Base-by-base conservation (phyloP, 192 early-diverging fungal species). In the Gryganskiella cystojenkinii region DNA sequence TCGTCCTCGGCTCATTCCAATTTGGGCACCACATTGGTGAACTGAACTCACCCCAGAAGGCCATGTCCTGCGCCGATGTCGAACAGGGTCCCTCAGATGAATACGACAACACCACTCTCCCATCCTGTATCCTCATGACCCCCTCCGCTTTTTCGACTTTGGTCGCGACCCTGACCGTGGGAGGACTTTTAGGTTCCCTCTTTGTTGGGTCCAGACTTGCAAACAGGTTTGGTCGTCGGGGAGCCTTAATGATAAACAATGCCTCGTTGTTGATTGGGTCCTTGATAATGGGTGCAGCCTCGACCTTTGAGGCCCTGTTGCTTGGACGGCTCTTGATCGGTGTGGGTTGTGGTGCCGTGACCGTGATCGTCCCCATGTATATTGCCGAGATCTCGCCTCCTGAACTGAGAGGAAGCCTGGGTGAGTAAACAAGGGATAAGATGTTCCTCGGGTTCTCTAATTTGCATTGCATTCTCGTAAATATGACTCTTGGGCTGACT, bases 321-420 rank as follows among this genome's bases (percentile, higher is more conserved):
- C 22, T 85, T 22, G 95, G 93, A 13, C 86, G 96, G 31, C 86
- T 94, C 57, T 44, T 95, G 13, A 82, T 85, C 33, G 96, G 96
- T 15, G 70, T 97, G 40, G 93, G 91, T 4, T 88, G 88, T 49
- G 96, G 96, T 14, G 81, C 90, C 31, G 88, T 85, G 24, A 85
- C 87, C 28, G 95, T 94, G 17, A 87, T 94, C 28, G 90, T 93
- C 7, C 94, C 96, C 2, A 89, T 90, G 51, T 96, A 94, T 79
- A 86, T 95, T 45, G 85, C 90, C 54, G 95, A 96, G 61, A 82
- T 91, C 20, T 85, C 90, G 5, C 92, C 95, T 2, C 75, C 86
- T 44, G 73, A 79, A 11, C 71, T 86, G n/a, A 83, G 94, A 8
- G 95, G 95, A 0, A 80, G 86, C 34, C 84, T 95, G 34, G 95